phyloP scores from a whole-genome alignment of 768 basidiomycete species.

The Tubosaeta sp. region DNA sequence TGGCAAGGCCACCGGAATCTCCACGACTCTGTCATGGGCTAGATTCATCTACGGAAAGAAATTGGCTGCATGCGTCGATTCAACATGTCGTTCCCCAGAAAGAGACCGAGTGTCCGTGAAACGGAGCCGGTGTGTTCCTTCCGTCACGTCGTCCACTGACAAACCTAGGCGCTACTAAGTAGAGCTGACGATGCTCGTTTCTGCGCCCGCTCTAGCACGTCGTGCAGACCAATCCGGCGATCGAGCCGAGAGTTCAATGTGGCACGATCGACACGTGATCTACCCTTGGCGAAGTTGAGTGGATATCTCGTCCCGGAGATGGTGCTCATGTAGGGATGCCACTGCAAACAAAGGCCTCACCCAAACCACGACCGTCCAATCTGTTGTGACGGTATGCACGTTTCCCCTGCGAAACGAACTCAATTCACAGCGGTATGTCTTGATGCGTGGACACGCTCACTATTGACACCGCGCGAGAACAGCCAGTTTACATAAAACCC shows the following conservation, averaged over 20 bases:
- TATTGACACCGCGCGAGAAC: not conserved
- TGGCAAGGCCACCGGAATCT: no score
- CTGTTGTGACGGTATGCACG: not conserved
- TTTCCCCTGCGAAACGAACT: not conserved
- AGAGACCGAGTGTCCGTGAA: no score
- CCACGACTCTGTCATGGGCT: no score
- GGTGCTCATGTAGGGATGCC: not conserved
- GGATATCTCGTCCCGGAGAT: not conserved
- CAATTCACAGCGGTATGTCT: not conserved
- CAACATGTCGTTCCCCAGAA: no score
- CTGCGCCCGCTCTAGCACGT: no score
- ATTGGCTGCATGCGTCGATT: no score
- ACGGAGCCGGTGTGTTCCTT: no score
- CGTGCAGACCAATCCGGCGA: not conserved
- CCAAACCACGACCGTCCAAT: not conserved
- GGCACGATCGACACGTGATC: not conserved
- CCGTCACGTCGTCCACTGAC: no score
- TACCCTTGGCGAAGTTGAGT: not conserved
- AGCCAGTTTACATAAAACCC: not conserved
- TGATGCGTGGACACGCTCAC: not conserved
- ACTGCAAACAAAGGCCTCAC: not conserved
- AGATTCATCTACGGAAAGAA: no score
- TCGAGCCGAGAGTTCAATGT: not conserved
- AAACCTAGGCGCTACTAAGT: no score
- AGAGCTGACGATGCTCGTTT: no score